Percentiles rank a stretch among this genome's conserved stretches.
These are phyloP conservation scores for Gossypium lobatum DNA, from an alignment of 441 rosid species.

Conservation along the genomic window DNA sequence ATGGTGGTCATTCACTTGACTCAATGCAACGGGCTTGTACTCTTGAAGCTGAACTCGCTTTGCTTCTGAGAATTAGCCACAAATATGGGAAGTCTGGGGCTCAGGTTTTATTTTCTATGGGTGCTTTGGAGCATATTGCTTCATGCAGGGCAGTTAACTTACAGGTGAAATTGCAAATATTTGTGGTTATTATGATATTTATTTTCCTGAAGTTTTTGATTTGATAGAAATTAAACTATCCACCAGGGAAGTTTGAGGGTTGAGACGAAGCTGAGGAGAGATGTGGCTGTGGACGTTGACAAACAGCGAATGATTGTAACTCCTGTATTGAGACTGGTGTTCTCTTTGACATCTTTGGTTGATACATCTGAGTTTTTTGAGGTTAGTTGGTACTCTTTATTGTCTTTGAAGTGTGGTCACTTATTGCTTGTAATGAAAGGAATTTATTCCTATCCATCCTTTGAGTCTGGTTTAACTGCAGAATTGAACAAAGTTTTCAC, in stretches of 20 bases:
- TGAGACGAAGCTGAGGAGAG: constrained; percentile 55
- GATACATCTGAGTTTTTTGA: constrained; percentile 79
- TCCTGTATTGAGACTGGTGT: constrained; percentile 72
- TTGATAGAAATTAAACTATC: constrained; percentile 25
- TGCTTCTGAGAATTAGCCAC: constrained; percentile 82
- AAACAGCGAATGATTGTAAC: constrained; percentile 65
- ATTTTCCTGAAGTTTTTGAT: constrained; percentile 15
- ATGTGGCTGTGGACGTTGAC: constrained; percentile 50
- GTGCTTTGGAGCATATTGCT: constrained; percentile 76
- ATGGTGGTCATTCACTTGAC: constrained; percentile 64
- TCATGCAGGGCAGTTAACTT: constrained; percentile 65
- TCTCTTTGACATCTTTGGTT: constrained; percentile 77
- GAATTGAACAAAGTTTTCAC: neutral
- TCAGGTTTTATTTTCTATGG: constrained; percentile 89
- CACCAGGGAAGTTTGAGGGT: constrained; percentile 65
- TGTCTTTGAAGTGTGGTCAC: neutral
- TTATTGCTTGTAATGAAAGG: neutral
- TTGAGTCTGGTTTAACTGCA: neutral
- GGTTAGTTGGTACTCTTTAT: constrained; percentile 40
- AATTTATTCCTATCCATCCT: neutral
- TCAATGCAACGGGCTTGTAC: constrained; percentile 82
- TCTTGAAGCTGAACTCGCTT: constrained; percentile 81
- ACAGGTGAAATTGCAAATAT: constrained; percentile 45
- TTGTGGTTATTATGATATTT: neutral
- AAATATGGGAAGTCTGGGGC: constrained; percentile 94